These are phyloP conservation scores for Ailanthus altissimus DNA, from an alignment of 345 rosid genomes.

Conservation along the genomic window DNA sequence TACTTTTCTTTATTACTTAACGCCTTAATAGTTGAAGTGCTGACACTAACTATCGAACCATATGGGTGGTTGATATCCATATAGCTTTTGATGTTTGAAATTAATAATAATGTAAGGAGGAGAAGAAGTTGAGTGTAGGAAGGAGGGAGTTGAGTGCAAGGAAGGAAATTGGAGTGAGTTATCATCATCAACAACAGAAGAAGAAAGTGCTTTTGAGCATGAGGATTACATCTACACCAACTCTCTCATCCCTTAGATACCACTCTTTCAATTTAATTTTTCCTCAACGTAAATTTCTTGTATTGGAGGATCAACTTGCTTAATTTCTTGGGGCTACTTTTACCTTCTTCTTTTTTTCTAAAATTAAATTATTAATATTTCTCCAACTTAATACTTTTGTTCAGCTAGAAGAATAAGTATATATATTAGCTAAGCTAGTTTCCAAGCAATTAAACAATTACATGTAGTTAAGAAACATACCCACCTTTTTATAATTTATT, in stretches of 20 bases:
- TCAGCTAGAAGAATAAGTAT: background rate
- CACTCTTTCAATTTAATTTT: background rate
- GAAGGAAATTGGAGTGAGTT: slow-evolving; percentile 12
- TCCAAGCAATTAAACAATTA: background rate
- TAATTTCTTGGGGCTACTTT: background rate
- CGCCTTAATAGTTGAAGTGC: too few relatives aligned
- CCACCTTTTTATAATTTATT: too few relatives aligned
- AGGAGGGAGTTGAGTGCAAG: slow-evolving; percentile 24
- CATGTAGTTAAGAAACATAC: background rate
- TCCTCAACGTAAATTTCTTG: background rate
- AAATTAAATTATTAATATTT: background rate
- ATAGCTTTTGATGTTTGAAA: background rate
- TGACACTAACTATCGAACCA: too few relatives aligned
- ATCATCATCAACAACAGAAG: background rate
- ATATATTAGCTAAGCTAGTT: background rate
- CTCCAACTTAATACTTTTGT: background rate
- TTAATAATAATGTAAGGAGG: slow-evolving; percentile 2
- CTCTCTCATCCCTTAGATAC: slow-evolving; percentile 2
- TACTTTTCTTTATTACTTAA: too few relatives aligned
- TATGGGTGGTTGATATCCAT: too few relatives aligned
- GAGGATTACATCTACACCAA: slow-evolving; percentile 35
- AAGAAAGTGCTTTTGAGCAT: slow-evolving; percentile 17
- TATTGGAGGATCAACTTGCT: background rate
- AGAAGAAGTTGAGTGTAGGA: background rate
- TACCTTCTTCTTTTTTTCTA: background rate